Evolutionary conservation across 148 eudicot genomes (phyloP).

Genomic region (Spergularia marina): DNA sequence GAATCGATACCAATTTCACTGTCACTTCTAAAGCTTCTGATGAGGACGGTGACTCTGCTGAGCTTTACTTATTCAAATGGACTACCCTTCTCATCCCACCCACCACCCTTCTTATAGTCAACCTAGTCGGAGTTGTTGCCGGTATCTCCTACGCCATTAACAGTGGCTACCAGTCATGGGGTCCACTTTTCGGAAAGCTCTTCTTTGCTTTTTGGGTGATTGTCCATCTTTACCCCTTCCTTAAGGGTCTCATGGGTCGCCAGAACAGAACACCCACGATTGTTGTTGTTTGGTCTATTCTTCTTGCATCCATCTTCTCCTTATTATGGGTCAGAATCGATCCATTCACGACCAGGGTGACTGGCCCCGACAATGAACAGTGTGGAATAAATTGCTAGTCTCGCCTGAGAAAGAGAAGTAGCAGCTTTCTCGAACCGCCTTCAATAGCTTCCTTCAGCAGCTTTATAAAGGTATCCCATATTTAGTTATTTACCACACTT

Average conservation of each 20-base stretch:
- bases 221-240: slow-evolving; percentile 61
- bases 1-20: slow-evolving; percentile 59
- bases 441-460: background rate
- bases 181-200: slow-evolving; percentile 54
- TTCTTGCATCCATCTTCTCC: slow-evolving; percentile 63
- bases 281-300: slow-evolving; percentile 56
- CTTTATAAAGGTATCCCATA: background rate
- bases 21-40: slow-evolving; percentile 58
- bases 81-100: slow-evolving; percentile 60
- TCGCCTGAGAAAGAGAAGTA: background rate
- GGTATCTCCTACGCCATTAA: slow-evolving; percentile 51
- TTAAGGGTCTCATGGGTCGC: slow-evolving; percentile 58
- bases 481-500: background rate
- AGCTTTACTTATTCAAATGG: slow-evolving; percentile 59
- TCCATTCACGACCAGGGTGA: slow-evolving; percentile 45
- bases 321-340: slow-evolving; percentile 55
- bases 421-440: background rate
- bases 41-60: slow-evolving; percentile 54
- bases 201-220: slow-evolving; percentile 66
- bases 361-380: slow-evolving; percentile 36
- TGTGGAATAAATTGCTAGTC: slow-evolving; percentile 52
- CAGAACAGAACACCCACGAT: slow-evolving; percentile 55
- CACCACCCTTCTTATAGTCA: slow-evolving; percentile 46
- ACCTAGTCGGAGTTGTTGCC: slow-evolving; percentile 48
- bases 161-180: slow-evolving; percentile 62